A percentile compares a stretch with the other conserved stretches of the same genome.
Conservation (phyloP, 2,329 filamentous ascomycete genomes). For the Lasiodiplodia sp. region DNA sequence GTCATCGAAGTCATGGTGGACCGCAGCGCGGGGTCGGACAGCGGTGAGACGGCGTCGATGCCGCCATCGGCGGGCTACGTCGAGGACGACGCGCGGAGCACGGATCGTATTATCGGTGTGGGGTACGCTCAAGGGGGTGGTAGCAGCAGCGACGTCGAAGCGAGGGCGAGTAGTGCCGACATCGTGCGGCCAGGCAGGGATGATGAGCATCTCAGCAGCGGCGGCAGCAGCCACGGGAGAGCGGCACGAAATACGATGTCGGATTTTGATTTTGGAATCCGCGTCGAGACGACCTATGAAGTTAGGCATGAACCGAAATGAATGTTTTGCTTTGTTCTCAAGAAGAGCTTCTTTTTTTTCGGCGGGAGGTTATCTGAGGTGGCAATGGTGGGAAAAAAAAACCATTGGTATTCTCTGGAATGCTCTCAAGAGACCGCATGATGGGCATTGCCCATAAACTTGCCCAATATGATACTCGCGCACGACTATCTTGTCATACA, state of each 20-base stretch:
- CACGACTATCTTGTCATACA: too few species aligned
- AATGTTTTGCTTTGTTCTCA: neutral
- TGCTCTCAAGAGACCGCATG: too few species aligned
- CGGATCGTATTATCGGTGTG: slow-evolving; percentile 2
- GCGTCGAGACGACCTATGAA: neutral
- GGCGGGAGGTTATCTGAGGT: too few species aligned
- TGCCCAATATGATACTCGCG: too few species aligned
- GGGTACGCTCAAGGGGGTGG: neutral
- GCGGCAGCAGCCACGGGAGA: neutral
- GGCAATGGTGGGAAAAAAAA: too few species aligned
- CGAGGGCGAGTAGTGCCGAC: neutral
- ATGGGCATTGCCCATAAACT: too few species aligned
- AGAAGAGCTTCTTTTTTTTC: too few species aligned
- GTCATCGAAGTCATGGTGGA: slow-evolving; percentile 1
- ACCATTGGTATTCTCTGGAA: too few species aligned
- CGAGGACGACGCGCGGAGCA: slow-evolving; percentile 9
- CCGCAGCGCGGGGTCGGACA: neutral
- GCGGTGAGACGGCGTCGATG: neutral
- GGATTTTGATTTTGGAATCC: neutral
- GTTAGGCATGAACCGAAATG: slow-evolving; percentile 15
- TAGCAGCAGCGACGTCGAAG: neutral
- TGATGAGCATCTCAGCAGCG: neutral
- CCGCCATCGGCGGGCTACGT: neutral
- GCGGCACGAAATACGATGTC: neutral
- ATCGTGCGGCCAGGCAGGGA: neutral